Conservation (phyloP, 805 yeast species). For the Wickerhamomyces bisporus region DNA sequence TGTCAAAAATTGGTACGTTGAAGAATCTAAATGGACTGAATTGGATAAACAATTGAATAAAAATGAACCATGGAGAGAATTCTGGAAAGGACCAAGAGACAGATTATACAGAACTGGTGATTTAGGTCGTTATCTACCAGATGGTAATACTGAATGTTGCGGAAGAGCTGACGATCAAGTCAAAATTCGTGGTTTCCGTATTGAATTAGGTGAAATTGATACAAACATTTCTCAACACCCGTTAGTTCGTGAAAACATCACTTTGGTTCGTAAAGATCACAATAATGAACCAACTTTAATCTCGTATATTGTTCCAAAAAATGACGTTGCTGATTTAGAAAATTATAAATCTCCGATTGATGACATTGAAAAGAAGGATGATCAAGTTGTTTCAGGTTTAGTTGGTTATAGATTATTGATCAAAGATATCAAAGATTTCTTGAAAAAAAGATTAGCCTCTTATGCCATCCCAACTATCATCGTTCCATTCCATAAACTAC, state of each 20-base stretch:
- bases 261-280: constrained; percentile 86
- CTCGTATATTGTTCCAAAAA: constrained; percentile 86
- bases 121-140: constrained; percentile 92
- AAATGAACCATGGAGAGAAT: constrained; percentile 60
- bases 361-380: constrained; percentile 39
- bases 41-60: constrained; percentile 43
- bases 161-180: constrained; percentile 99
- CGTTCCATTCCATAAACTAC: constrained; percentile 80
- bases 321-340: constrained; percentile 41
- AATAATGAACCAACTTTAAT: constrained; percentile 89
- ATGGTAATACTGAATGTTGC: constrained; percentile 96
- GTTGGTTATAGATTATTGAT: constrained; percentile 71
- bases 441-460: constrained; percentile 84
- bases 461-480: constrained; percentile 92
- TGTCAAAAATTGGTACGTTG: constrained; percentile 85
- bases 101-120: constrained; percentile 96
- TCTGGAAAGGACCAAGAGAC: constrained; percentile 94
- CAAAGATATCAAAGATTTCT: constrained; percentile 72
- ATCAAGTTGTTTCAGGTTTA: constrained; percentile 73
- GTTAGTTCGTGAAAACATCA: constrained; percentile 84
- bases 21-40: constrained; percentile 55
- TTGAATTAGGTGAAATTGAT: constrained; percentile 96
- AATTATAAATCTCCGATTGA: constrained; percentile 38
- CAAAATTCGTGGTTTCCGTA: constrained; percentile 96
- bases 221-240: constrained; percentile 95